phyloP scores from a whole-genome alignment of 768 basidiomycete genomes.

The Zangia roseola region DNA sequence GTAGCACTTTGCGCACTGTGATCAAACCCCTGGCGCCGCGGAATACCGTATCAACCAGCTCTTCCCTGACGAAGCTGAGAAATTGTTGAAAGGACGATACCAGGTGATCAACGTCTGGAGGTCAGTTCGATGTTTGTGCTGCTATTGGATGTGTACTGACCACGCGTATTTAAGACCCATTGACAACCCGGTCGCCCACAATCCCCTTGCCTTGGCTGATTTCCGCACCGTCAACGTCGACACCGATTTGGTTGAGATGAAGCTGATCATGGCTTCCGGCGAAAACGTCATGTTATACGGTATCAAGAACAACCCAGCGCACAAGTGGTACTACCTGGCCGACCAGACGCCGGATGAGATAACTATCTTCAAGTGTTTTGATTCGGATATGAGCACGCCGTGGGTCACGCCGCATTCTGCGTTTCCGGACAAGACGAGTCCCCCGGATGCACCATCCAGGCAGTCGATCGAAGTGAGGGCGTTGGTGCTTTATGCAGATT shows the following conservation, averaged over 20 bases:
- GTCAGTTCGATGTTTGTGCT: not conserved
- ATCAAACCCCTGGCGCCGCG: slow-evolving; percentile 38
- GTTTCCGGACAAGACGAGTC: slow-evolving; percentile 35
- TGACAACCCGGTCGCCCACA: slow-evolving; percentile 33
- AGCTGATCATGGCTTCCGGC: slow-evolving; percentile 33
- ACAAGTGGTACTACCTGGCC: slow-evolving; percentile 39
- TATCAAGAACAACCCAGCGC: slow-evolving; percentile 34
- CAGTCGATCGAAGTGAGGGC: slow-evolving; percentile 42
- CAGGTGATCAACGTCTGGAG: slow-evolving; percentile 47
- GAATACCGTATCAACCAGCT: slow-evolving; percentile 35
- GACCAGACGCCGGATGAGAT: slow-evolving; percentile 40
- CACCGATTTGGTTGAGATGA: slow-evolving; percentile 34
- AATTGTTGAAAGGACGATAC: slow-evolving; percentile 37
- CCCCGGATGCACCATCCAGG: slow-evolving; percentile 32
- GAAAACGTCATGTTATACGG: slow-evolving; percentile 32
- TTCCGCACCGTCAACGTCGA: slow-evolving; percentile 34
- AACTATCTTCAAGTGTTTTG: slow-evolving; percentile 42
- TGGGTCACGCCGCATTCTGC: slow-evolving; percentile 39
- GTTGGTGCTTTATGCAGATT: slow-evolving; percentile 39
- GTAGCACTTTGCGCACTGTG: slow-evolving; percentile 41
- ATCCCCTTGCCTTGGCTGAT: slow-evolving; percentile 39
- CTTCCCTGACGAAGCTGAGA: slow-evolving; percentile 38
- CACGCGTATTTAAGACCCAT: slow-evolving; percentile 24
- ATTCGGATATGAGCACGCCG: slow-evolving; percentile 37
- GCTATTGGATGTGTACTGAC: not conserved